phyloP scores from a whole-genome alignment of 495 filamentous ascomycete genomes.

The Collariella sp. region DNA sequence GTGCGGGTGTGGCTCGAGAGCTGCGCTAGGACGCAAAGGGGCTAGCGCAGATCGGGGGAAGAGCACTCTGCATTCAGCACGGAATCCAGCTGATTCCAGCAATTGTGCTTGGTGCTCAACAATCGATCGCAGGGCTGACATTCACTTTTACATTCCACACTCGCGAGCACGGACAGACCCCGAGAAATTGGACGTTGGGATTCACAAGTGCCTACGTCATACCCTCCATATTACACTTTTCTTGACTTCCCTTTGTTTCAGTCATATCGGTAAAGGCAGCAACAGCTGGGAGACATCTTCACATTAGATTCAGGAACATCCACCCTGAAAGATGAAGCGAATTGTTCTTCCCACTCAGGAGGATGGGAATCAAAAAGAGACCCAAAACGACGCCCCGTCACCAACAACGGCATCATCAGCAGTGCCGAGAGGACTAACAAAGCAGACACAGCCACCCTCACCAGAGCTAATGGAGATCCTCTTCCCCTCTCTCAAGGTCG shows the following conservation, averaged over 20 bases:
- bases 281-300: too few relatives aligned
- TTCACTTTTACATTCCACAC: too few relatives aligned
- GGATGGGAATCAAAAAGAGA: not conserved
- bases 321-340: conserved; percentile 15
- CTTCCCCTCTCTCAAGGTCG: conserved; percentile 27
- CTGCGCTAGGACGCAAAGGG: not conserved
- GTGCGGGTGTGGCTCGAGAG: not conserved
- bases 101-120: too few relatives aligned
- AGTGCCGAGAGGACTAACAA: not conserved
- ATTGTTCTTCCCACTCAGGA: conserved; percentile 1
- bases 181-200: too few relatives aligned
- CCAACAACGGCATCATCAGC: not conserved
- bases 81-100: not conserved
- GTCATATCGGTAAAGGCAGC: too few relatives aligned
- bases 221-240: too few relatives aligned
- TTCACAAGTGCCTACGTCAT: too few relatives aligned
- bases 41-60: conserved; percentile 11
- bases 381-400: not conserved
- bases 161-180: too few relatives aligned
- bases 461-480: conserved; percentile 34
- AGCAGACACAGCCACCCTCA: conserved; percentile 22
- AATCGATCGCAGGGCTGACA: too few relatives aligned
- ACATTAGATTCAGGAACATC: too few relatives aligned
- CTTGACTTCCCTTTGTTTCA: too few relatives aligned
- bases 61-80: not conserved